A percentile compares a stretch with the other conserved stretches of the same genome.
phyloP scores from a whole-genome alignment of 192 early-diverging fungal species.

The Geosiphon pyriformis region DNA sequence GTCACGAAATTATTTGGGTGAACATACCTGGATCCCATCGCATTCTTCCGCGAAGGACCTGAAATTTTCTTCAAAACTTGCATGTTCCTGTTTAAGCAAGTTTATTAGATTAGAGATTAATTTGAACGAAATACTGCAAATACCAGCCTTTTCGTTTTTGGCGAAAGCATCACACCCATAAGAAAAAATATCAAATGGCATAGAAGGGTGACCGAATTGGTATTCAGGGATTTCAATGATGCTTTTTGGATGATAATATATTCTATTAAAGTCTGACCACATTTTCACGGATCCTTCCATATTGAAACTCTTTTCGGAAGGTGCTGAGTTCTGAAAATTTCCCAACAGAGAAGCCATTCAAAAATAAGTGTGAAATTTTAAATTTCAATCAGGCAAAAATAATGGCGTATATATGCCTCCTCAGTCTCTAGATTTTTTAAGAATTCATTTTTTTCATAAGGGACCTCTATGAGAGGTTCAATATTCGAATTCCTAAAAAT shows the following conservation, averaged over 20 bases:
- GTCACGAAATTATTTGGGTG: background rate
- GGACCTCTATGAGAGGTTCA: slow-evolving; percentile 6
- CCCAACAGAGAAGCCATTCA: slow-evolving; percentile 17
- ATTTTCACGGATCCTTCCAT: slow-evolving; percentile 49
- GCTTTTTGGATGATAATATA: slow-evolving; percentile 70
- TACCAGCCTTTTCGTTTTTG: slow-evolving; percentile 51
- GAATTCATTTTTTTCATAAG: slow-evolving; percentile 21
- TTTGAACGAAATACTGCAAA: background rate
- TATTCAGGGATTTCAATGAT: slow-evolving; percentile 38
- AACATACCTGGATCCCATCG: slow-evolving; percentile 42
- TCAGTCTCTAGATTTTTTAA: slow-evolving; percentile 14
- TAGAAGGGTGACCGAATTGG: slow-evolving; percentile 39
- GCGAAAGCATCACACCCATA: slow-evolving; percentile 42
- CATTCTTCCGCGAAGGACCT: slow-evolving; percentile 52
- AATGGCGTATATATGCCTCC: background rate
- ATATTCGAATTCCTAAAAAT: slow-evolving; percentile 2
- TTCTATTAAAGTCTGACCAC: slow-evolving; percentile 82
- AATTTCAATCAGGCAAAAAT: background rate
- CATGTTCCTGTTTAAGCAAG: slow-evolving; percentile 33
- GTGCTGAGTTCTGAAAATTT: background rate
- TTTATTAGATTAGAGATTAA: background rate
- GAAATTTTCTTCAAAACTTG: slow-evolving; percentile 49
- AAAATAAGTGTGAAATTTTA: background rate
- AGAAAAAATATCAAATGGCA: slow-evolving; percentile 50
- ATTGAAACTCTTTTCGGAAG: slow-evolving; percentile 32